Base-by-base conservation (phyloP, 805 yeast species). In the Myxozyma vanderwaltii region DNA sequence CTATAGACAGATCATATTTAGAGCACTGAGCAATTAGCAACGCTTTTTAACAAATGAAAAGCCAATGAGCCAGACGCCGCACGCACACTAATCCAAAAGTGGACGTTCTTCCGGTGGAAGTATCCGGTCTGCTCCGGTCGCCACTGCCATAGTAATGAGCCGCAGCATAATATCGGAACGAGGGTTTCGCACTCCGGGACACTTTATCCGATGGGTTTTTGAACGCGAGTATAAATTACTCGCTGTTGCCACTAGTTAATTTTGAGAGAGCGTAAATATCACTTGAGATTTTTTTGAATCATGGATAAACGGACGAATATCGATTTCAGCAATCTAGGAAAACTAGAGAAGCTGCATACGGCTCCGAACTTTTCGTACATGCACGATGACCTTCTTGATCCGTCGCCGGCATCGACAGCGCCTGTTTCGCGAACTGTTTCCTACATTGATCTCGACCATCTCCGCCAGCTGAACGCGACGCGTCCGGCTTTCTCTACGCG, bases 321-420 rank as follows among this genome's bases (percentile, higher is more conserved):
- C 3, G 29, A 24, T n/a, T n/a, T n/a, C n/a, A n/a, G n/a, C n/a
- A n/a, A n/a, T 5, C 27, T 41, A 10, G 27, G n/a, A 23, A 48
- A 39, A 23, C 54, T 51, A 26, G 54, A 51, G 35, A 51, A 51
- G 40, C 33, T 40, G 40, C 54, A 51, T 21, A 51, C 54, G 26
- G 54, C 54, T 29, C 46, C 47, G 10, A 39, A 36, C 23, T 35
- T 49, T 19, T n/a, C n/a, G n/a, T 27, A 39, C 45, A 29, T 24
- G 21, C 15, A 23, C 15, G 45, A 29, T 15, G 39, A n/a, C 40
- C n/a, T 41, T 10, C 27, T 23, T 3, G 44, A 36, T 15, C 21
- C 29, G 21, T 23, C 58, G 13, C 52, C 46, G 4, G 44, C 58
- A 1, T 48, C 54, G 17, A 27, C 58, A 8, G 54, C 39, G 21